Base-by-base conservation (phyloP, 1,139 yeast species). In the Protomyces gravidus region DNA sequence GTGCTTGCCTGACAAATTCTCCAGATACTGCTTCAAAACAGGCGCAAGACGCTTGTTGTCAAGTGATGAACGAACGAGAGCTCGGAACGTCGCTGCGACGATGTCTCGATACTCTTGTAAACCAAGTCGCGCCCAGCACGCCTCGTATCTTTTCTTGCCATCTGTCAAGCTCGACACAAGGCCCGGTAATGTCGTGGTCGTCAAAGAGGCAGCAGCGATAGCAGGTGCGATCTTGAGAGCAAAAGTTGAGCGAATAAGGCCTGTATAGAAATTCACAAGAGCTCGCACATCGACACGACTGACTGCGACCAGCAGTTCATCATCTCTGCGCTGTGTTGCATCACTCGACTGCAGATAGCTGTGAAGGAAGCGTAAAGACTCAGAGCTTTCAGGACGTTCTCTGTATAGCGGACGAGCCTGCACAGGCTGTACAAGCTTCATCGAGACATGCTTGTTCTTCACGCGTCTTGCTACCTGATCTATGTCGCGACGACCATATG, bases 241-340 rank as follows among this genome's bases (percentile, higher is more conserved):
- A 19, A 53, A 53, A 11, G 58, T 53, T 13, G 58, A 33, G 25
- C 58, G 58, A 5, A 53, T 53, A 19, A 53, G 33, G 5, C 48
- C 47, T 1, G 42, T 26, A 28, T 53, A 53, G 39, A 42, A 33
- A 7, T 25, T 26, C 2, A 53, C 46, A 19, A 53, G 46, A 21
- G 48, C 9, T 2, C 23, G 46, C 13, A 26, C 11, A n/a, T 45
- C n/a, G n/a, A 53, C 19, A 15, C 11, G 36, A 4, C 39, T 11
- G 51, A 53, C 36, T 2, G 58, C 58, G 9, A 17, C 11, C 27
- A 36, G 46, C 11, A 53, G 26, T 4, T 53, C 58, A 7, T 17
- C 9, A 27, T 53, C 51, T 13, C 19, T 15, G 19, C 42, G 17
- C 3, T n/a, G 42, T 11, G 21, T n/a, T 5, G 42, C 42, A 23